Conservation (phyloP, 164 flowering plant species). For the Kingdonia uniflora region DNA sequence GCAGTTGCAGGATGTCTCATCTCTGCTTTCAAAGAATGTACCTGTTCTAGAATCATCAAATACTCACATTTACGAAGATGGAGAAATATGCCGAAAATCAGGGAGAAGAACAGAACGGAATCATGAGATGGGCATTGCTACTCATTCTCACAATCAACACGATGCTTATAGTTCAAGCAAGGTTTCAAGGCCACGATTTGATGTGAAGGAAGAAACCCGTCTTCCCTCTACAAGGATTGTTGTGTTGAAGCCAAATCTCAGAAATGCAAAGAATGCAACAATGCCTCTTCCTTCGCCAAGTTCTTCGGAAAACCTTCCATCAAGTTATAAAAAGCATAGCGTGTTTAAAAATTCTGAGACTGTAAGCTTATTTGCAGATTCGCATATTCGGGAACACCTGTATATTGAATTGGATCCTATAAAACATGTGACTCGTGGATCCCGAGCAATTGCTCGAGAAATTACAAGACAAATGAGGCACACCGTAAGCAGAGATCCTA, state of each 20-base stretch:
- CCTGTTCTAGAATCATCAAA: slow-evolving; percentile 24
- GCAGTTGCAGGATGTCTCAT: slow-evolving; percentile 27
- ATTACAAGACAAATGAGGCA: slow-evolving; percentile 28
- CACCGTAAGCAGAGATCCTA: slow-evolving; percentile 16
- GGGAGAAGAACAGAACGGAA: slow-evolving; percentile 19
- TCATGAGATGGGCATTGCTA: slow-evolving; percentile 10
- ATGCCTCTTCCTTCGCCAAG: slow-evolving; percentile 24
- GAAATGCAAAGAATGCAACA: slow-evolving; percentile 18
- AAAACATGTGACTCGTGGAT: slow-evolving; percentile 31
- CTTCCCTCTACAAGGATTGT: slow-evolving; percentile 62
- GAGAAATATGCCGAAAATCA: slow-evolving; percentile 11
- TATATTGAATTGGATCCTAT: slow-evolving; percentile 17
- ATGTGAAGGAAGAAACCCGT: slow-evolving; percentile 13
- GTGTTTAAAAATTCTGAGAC: slow-evolving; percentile 13
- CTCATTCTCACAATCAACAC: slow-evolving; percentile 10
- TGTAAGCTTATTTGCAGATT: slow-evolving; percentile 17
- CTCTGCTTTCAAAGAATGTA: slow-evolving; percentile 16
- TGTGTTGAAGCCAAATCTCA: slow-evolving; percentile 71
- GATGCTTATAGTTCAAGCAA: slow-evolving; percentile 16
- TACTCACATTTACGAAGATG: slow-evolving; percentile 15
- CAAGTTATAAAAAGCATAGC: slow-evolving; percentile 18
- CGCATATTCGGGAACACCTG: slow-evolving; percentile 15
- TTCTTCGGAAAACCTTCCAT: slow-evolving; percentile 20
- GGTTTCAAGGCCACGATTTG: slow-evolving; percentile 13
- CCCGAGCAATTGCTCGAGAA: slow-evolving; percentile 57